Conservation (phyloP, 1,139 yeast species). For the Suhomyces kunorum region DNA sequence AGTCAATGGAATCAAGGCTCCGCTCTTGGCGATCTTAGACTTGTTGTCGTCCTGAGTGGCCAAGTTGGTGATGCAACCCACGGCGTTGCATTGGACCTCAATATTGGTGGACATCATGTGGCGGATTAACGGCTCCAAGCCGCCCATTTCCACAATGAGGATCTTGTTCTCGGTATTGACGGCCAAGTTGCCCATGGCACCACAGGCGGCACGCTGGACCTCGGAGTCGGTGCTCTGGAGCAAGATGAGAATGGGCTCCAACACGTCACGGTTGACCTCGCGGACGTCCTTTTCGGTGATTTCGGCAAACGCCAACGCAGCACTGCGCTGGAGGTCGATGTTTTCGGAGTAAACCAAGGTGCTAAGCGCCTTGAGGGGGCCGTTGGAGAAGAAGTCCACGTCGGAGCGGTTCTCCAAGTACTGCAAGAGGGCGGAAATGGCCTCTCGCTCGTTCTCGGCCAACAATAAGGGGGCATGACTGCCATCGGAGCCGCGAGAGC, state of each 20-base stretch:
- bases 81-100: constrained; percentile 98
- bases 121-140: constrained; percentile 90
- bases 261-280: constrained; percentile 84
- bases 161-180: constrained; percentile 94
- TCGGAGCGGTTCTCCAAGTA: constrained; percentile 83
- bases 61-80: constrained; percentile 95
- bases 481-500: constrained; percentile 41
- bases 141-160: constrained; percentile 96
- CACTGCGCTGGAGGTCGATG: constrained; percentile 92
- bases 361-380: constrained; percentile 83
- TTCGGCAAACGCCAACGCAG: constrained; percentile 98
- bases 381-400: constrained; percentile 90
- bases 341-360: constrained; percentile 94
- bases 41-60: constrained; percentile 99
- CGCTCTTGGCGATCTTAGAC: constrained; percentile 91
- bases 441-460: constrained; percentile 97
- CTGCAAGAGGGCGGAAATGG: constrained; percentile 85
- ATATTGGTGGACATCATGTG: constrained; percentile 98
- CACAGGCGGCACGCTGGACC: constrained; percentile 98
- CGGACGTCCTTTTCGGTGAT: constrained; percentile 95
- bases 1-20: constrained; percentile 93
- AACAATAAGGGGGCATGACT: constrained; percentile 73
- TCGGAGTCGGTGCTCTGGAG: constrained; percentile 88
- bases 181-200: constrained; percentile 95
- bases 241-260: constrained; percentile 88